Conservation (phyloP, 2,329 filamentous ascomycete species). For the Aspergillus candidus region DNA sequence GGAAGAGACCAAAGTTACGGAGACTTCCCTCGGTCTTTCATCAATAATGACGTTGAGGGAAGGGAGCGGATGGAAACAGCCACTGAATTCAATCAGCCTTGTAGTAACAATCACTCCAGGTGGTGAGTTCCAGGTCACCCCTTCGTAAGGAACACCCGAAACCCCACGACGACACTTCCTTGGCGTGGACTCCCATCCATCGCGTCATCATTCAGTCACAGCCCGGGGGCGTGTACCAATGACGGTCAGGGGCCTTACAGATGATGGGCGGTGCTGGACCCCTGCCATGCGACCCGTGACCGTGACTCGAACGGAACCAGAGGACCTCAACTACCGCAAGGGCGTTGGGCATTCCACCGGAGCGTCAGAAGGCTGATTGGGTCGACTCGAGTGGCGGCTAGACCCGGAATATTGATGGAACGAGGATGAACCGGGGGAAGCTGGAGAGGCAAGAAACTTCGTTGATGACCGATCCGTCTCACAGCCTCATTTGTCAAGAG, state of each 20-base stretch:
- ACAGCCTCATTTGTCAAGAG: neutral
- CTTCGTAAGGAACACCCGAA: no score
- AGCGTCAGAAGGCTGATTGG: neutral
- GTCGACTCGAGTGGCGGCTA: constrained; percentile 4
- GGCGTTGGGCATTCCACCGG: no score
- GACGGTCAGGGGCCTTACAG: constrained; percentile 12
- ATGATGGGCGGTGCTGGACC: constrained; percentile 10
- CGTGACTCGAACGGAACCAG: constrained; percentile 3
- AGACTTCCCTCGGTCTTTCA: no score
- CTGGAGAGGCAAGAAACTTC: neutral
- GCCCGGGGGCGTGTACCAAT: constrained; percentile 5
- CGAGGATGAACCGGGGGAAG: neutral
- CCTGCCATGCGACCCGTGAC: constrained; percentile 5
- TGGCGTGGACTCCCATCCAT: neutral
- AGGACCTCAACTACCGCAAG: no score
- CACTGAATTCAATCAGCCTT: no score
- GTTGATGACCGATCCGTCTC: neutral
- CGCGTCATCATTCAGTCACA: constrained; percentile 11
- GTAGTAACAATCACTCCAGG: no score
- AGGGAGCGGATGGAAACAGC: no score
- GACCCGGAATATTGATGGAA: constrained; percentile 1
- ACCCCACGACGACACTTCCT: no score
- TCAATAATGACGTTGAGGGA: no score
- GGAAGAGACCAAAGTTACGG: no score
- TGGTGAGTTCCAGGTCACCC: no score